Evolutionary conservation across 805 yeast species (phyloP), one percentile per base, ranked within the genome.

Genomic region (Hanseniaspora jakobsenii): DNA sequence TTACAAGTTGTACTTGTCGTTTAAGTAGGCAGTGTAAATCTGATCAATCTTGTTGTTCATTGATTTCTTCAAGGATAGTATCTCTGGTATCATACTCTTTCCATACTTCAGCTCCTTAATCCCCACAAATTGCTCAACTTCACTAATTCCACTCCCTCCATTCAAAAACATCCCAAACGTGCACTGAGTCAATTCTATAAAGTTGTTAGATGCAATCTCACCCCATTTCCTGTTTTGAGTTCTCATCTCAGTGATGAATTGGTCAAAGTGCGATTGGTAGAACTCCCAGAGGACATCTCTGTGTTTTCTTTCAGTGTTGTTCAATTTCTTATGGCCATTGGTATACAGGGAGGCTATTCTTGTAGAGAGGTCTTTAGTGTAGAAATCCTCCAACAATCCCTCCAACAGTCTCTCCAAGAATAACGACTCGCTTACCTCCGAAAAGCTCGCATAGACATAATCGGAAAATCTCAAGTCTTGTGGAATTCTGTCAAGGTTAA

Each of bases 221-320:
- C 29, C 35, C 46, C 46, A 42, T 23, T 42, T 42, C 12, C 29
- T 35, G 17, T 42, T 37, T 17, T 42, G 34, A 17, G 32, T 42
- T 42, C 46, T 42, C 46, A 42, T 42, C 19, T 42, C 46, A 14
- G 26, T 28, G 10, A 42, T 28, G 24, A 35, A 42, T 14, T 59
- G 58, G 37, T 70, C 71, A 53, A 67, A 76, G 52, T 77, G 66
- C 42, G 68, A 54, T 34, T 52, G 60, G 57, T 69, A 77, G 84
- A 85, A 79, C 3, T 66, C 59, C 74, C 77, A 77, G 8, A 76
- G 51, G 34, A 56, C 50, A 6, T 61, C 53, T 49, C 35, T 46
- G 22, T 41, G 45, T 8, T 21, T 34, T 6, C 10, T 21, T 13
- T 42, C 31, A 13, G 30, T 16, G 12, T 31, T 24, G 16, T 21